Conservation (phyloP, 2,329 filamentous ascomycete species). For the Beauveria sp. region DNA sequence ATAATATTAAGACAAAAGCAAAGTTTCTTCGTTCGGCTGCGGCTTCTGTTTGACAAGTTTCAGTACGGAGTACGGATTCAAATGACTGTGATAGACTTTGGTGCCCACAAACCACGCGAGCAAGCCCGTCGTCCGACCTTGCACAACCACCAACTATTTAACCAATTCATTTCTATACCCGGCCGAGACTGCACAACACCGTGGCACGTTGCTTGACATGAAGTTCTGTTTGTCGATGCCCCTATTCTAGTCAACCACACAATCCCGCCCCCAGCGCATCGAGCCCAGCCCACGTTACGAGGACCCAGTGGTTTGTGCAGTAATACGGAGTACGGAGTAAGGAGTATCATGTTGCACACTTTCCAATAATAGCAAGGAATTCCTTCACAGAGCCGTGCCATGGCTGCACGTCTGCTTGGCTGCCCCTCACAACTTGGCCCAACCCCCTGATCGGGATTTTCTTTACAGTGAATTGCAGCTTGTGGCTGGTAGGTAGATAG, state of each 20-base stretch:
- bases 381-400: background rate
- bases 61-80: too few species aligned
- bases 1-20: too few species aligned
- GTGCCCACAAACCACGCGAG: slow-evolving; percentile 1
- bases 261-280: background rate
- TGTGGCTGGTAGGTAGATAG: too few species aligned
- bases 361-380: background rate
- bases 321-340: background rate
- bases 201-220: background rate
- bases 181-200: background rate
- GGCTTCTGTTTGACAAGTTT: too few species aligned
- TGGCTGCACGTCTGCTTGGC: too few species aligned
- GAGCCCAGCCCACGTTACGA: background rate
- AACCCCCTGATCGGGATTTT: background rate
- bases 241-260: background rate
- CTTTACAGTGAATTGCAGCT: background rate
- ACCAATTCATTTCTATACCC: background rate
- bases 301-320: background rate
- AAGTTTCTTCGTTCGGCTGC: too few species aligned
- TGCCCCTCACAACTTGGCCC: background rate
- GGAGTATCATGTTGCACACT: background rate
- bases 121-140: background rate
- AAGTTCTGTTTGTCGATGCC: background rate
- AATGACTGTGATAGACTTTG: background rate
- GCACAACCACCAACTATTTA: background rate